Conservation (phyloP, 306 rosid genomes). For the Citrullus colocynthis region DNA sequence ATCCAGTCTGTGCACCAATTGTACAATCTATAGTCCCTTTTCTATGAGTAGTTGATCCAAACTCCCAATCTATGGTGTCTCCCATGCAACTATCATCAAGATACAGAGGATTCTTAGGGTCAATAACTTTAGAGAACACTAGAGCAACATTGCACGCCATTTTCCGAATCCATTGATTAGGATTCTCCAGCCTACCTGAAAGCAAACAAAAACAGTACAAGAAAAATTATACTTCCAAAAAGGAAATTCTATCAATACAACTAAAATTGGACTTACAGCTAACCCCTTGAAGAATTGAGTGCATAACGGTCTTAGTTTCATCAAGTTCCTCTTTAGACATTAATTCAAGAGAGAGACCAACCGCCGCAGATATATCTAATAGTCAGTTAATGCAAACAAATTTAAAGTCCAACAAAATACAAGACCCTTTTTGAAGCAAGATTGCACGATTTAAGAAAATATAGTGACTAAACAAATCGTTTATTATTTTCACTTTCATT, state of each 20-base stretch:
- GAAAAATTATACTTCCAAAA: background rate
- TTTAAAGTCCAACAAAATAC: background rate
- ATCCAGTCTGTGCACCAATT: constrained; percentile 20
- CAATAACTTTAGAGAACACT: constrained; percentile 74
- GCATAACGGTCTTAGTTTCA: constrained; percentile 61
- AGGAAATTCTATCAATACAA: background rate
- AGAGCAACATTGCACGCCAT: constrained; percentile 83
- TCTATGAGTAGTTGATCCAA: constrained; percentile 36
- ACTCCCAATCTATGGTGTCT: constrained; percentile 74
- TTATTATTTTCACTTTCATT: background rate
- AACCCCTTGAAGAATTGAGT: constrained; percentile 87
- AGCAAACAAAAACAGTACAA: constrained; percentile 13
- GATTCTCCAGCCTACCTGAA: constrained; percentile 96
- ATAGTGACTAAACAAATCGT: background rate
- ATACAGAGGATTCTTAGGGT: constrained; percentile 83
- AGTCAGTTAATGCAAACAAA: constrained; percentile 1
- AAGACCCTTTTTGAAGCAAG: background rate
- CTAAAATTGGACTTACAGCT: constrained; percentile 47
- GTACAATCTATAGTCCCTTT: constrained; percentile 23
- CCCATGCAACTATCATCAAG: constrained; percentile 71
- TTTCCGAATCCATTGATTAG: constrained; percentile 59
- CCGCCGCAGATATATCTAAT: constrained; percentile 77
- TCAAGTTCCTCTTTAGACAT: constrained; percentile 69
- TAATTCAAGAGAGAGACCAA: constrained; percentile 70
- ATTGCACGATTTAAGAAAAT: background rate